Evolutionary conservation across 2,329 filamentous ascomycete species (phyloP).

Genomic region (Alternaria sp.): DNA sequence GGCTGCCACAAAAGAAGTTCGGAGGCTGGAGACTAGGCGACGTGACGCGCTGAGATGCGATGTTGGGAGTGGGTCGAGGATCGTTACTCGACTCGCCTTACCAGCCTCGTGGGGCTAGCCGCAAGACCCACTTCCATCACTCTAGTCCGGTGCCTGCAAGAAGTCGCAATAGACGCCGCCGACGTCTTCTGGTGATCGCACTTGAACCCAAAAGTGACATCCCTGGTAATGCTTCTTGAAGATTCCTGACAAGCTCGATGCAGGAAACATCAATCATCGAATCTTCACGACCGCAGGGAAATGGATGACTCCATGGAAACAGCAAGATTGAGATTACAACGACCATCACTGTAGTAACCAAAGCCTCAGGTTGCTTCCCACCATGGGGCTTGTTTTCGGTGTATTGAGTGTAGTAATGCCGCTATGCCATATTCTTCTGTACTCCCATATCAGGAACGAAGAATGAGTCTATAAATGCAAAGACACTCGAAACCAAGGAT

Average conservation of each 20-base stretch:
- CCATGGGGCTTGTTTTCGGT: background rate
- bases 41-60: background rate
- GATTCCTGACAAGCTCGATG: background rate
- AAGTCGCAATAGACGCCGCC: background rate
- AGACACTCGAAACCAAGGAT: background rate
- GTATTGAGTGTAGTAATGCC: background rate
- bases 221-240: background rate
- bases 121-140: background rate
- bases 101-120: background rate
- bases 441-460: background rate
- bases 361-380: background rate
- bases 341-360: background rate
- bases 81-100: background rate
- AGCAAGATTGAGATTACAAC: background rate
- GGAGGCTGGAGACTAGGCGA: background rate
- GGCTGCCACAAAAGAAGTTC: background rate
- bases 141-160: background rate
- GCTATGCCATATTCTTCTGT: background rate
- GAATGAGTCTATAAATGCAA: background rate
- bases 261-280: background rate
- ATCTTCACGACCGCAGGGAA: background rate
- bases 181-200: background rate
- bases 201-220: background rate
- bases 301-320: background rate
- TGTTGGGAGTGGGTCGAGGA: background rate